Conservation (phyloP, 345 rosid species). For the Melaleuca alternifolia region DNA sequence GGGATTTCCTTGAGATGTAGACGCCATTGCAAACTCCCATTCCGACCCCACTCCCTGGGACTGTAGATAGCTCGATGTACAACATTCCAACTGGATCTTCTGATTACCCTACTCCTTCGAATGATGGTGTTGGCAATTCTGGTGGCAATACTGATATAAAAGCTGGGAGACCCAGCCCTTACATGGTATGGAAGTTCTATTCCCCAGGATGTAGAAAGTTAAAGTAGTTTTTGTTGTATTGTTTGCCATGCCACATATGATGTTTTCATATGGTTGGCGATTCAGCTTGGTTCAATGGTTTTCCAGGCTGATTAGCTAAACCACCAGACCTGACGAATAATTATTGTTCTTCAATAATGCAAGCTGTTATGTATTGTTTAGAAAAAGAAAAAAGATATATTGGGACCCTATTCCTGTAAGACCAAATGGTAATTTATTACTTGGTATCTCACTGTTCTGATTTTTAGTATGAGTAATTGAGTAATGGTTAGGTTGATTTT, state of each 20-base stretch:
- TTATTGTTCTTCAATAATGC: neutral
- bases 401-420: neutral
- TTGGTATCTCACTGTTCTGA: neutral
- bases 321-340: neutral
- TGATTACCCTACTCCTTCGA: conserved; percentile 69
- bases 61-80: conserved; percentile 69
- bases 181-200: conserved; percentile 41
- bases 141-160: conserved; percentile 48
- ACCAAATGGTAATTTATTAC: neutral
- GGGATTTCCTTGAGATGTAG: conserved; percentile 23
- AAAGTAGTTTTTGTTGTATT: neutral
- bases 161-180: conserved; percentile 73
- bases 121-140: conserved; percentile 26
- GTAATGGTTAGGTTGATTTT: neutral
- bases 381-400: neutral
- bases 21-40: conserved; percentile 84
- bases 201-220: neutral
- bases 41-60: conserved; percentile 68
- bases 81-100: conserved; percentile 83
- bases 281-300: neutral
- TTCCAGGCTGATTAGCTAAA: neutral
- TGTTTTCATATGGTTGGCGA: neutral
- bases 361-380: neutral
- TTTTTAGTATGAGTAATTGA: neutral
- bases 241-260: neutral